Evolutionary conservation across 1,284 basidiomycete genomes (phyloP), one percentile per base, ranked within the genome.

Genomic region (Gomphus bonarii): DNA sequence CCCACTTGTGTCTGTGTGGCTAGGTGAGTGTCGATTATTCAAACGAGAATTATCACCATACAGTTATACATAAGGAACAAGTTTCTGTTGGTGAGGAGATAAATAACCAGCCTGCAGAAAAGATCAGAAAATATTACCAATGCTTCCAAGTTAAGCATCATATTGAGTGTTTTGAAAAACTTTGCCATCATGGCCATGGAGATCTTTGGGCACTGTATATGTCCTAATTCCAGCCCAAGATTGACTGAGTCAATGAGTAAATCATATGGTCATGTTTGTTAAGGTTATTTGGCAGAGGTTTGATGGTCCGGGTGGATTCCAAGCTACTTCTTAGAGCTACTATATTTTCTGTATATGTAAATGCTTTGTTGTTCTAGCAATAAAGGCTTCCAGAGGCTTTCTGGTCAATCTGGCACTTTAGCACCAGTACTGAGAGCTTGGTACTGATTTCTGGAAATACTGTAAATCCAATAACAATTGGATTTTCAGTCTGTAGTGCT

Each of bases 51-150:
- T 10, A 35, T 11, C 20, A 20, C 12, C 14, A n/a, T 43, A 77
- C 78, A 82, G 61, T 81, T 81, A 63, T 84, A 75, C 76, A 82
- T 81, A 8, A 85, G 66, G 64, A 82, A 85, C 55, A 77, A 72
- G 62, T 85, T 54, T 73, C 78, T 79, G 54, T 3, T 2, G 16
- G 38, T 28, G 5, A 18, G 18, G n/a, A n/a, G 33, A n/a, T n/a
- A 28, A 22, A n/a, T 48, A 33, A 47, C 14, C n/a, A 11, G 12
- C 11, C 5, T 33, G 28, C 20, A 9, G 3, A 50, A 11, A 9
- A 22, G 36, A n/a, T 18, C 18, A n/a, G 10, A 3, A 14, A 57
- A n/a, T 75, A 79, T 80, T 54, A 79, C n/a, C n/a, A n/a, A n/a
- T n/a, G n/a, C n/a, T n/a, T n/a, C n/a, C 16, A 82, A 68, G 61